phyloP scores from a whole-genome alignment of 1,139 yeast genomes.

The Geotrichum australiense region DNA sequence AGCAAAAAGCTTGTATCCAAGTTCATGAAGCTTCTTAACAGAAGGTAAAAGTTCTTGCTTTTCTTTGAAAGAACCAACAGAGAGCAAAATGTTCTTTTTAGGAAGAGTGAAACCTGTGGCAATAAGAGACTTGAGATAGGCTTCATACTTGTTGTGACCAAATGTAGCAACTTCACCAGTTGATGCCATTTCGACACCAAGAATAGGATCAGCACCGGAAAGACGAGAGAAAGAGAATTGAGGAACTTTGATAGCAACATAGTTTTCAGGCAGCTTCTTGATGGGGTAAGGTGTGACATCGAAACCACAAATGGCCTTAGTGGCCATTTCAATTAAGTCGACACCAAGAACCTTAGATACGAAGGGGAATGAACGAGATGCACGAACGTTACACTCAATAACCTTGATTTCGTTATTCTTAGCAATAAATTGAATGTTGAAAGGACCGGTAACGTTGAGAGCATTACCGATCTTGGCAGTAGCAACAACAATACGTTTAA shows the following conservation, averaged over 20 bases:
- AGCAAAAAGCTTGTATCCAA: slow-evolving; percentile 89
- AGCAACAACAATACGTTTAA: slow-evolving; percentile 83
- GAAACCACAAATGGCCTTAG: slow-evolving; percentile 88
- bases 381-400: slow-evolving; percentile 96
- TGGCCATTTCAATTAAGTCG: slow-evolving; percentile 95
- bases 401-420: slow-evolving; percentile 57
- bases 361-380: slow-evolving; percentile 97
- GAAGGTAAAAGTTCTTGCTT: slow-evolving; percentile 89
- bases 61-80: slow-evolving; percentile 97
- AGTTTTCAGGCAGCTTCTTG: slow-evolving; percentile 80
- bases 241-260: slow-evolving; percentile 96
- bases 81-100: slow-evolving; percentile 85
- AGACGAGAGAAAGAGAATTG: slow-evolving; percentile 96
- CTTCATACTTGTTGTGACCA: slow-evolving; percentile 94
- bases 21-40: slow-evolving; percentile 67
- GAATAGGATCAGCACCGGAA: slow-evolving; percentile 97
- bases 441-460: slow-evolving; percentile 96
- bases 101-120: slow-evolving; percentile 96
- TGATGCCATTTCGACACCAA: slow-evolving; percentile 99
- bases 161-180: slow-evolving; percentile 99
- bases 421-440: slow-evolving; percentile 96
- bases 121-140: slow-evolving; percentile 86
- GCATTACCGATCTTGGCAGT: slow-evolving; percentile 97
- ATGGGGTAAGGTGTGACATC: slow-evolving; percentile 87
- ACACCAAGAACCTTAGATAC: slow-evolving; percentile 97